These are phyloP conservation scores for Flammula alnicola DNA, from an alignment of 1,284 basidiomycete genomes.

Conservation along the genomic window DNA sequence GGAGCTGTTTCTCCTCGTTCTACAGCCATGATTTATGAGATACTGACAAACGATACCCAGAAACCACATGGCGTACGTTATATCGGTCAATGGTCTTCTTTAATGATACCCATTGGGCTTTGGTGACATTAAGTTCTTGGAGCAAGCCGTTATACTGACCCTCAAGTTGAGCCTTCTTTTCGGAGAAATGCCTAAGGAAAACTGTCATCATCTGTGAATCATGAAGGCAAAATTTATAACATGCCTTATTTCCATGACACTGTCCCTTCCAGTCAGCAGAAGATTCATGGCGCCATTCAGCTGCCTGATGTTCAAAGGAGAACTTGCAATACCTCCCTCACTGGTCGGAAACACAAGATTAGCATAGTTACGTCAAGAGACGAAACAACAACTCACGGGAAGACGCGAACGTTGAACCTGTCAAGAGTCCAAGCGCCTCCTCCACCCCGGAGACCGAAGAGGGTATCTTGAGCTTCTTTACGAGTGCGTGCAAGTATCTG, in stretches of 20 bases:
- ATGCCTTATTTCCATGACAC: slow-evolving; percentile 39
- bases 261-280: slow-evolving; percentile 52
- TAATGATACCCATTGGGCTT: slow-evolving; percentile 15
- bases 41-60: not conserved
- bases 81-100: slow-evolving; percentile 30
- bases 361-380: not conserved
- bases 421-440: slow-evolving; percentile 68
- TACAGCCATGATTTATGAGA: slow-evolving; percentile 16
- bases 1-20: slow-evolving; percentile 30
- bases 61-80: slow-evolving; percentile 30
- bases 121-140: slow-evolving; percentile 4
- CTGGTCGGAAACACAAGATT: slow-evolving; percentile 40
- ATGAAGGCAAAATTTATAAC: slow-evolving; percentile 7
- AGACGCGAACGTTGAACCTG: slow-evolving; percentile 63
- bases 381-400: slow-evolving; percentile 48
- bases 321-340: slow-evolving; percentile 65
- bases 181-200: slow-evolving; percentile 16
- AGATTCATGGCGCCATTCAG: slow-evolving; percentile 48
- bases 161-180: slow-evolving; percentile 16
- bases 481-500: slow-evolving; percentile 69
- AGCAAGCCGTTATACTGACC: slow-evolving; percentile 1
- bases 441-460: slow-evolving; percentile 49
- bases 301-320: slow-evolving; percentile 37
- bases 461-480: slow-evolving; percentile 58
- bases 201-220: not conserved